Base-by-base conservation (phyloP, 305 asterid species). In the Plantago lanceolata region DNA sequence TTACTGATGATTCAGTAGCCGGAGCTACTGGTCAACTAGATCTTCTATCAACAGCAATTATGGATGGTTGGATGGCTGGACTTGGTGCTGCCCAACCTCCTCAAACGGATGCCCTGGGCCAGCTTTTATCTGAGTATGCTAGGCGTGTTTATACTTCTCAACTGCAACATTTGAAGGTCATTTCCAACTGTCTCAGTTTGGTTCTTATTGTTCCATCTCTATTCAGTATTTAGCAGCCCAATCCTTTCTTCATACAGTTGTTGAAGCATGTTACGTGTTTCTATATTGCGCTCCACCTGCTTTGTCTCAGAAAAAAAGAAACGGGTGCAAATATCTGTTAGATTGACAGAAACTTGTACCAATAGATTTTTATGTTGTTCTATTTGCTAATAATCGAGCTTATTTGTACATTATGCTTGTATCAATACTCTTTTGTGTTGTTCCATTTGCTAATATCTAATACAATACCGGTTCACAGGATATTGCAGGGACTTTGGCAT, bases 1-100 rank as follows among this genome's bases (percentile, higher is more conserved):
- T 88, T 19, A 81, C 85, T 67, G 93, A 86, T 78, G 96, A 88
- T 75, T 56, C 86, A 17, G 69, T 82, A 63, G 94, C 90, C 33
- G 99, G 96, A 70, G 82, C 95, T 53, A 85, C 96, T 64, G 96
- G 96, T 73, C 97, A 90, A 78, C 80, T 94, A 21, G 96, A 94
- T 79, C 97, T 94, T 82, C 95, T 94, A 59, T 90, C 99, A 51
- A 94, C 99, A 57, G 99, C 99, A 58, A 86, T 94, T 68, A 94
- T 94, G 99, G 99, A 94, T 77, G 99, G 99, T 68, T 94, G 99
- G 99, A 94, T 94, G 99, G 97, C 99, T 69, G 99, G 99, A 63
- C 95, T 94, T 70, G 99, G 99, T 69, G 93, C 97, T 71, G 99
- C 99, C 62, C 80, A 76, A 63, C 96, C 89, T 66, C 99, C 99